These are phyloP conservation scores for Incumbomyces lentus DNA, from an alignment of 2,329 filamentous ascomycete genomes.

Conservation along the genomic window DNA sequence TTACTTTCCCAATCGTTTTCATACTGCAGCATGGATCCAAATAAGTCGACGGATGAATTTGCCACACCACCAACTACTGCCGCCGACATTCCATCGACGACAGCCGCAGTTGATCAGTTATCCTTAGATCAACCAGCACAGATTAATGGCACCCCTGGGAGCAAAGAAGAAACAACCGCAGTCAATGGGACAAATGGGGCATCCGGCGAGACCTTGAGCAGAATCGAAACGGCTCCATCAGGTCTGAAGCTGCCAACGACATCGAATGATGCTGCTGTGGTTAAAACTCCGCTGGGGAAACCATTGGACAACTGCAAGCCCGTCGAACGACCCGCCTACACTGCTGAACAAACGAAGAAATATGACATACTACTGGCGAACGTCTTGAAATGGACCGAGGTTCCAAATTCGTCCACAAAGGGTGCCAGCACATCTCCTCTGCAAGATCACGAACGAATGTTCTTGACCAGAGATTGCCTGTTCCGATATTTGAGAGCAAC, in stretches of 20 bases:
- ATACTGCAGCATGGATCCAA: not conserved
- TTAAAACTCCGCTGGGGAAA: slow-evolving; percentile 48
- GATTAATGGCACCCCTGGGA: not conserved
- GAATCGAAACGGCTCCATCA: not conserved
- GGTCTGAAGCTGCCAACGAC: slow-evolving; percentile 26
- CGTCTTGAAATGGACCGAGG: slow-evolving; percentile 59
- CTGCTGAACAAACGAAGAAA: slow-evolving; percentile 66
- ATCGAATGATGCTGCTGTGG: slow-evolving; percentile 28
- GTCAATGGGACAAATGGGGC: not conserved
- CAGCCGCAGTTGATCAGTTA: not conserved
- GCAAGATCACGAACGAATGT: slow-evolving; percentile 71
- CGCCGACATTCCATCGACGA: not conserved
- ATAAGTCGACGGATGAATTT: not conserved
- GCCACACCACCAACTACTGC: not conserved
- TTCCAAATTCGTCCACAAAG: slow-evolving; percentile 55
- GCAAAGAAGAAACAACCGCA: not conserved
- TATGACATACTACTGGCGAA: slow-evolving; percentile 66
- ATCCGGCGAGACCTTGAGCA: not conserved
- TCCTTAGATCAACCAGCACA: slow-evolving; percentile 1
- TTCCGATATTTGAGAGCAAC: slow-evolving; percentile 87
- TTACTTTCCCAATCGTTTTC: not conserved
- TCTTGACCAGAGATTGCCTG: slow-evolving; percentile 84
- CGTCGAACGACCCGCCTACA: slow-evolving; percentile 49
- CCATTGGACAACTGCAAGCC: slow-evolving; percentile 52
- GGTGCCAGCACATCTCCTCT: slow-evolving; percentile 51